Evolutionary conservation across 129 eudicot species (phyloP), one percentile per base, ranked within the genome.

Genomic region (Calendula officinalis): DNA sequence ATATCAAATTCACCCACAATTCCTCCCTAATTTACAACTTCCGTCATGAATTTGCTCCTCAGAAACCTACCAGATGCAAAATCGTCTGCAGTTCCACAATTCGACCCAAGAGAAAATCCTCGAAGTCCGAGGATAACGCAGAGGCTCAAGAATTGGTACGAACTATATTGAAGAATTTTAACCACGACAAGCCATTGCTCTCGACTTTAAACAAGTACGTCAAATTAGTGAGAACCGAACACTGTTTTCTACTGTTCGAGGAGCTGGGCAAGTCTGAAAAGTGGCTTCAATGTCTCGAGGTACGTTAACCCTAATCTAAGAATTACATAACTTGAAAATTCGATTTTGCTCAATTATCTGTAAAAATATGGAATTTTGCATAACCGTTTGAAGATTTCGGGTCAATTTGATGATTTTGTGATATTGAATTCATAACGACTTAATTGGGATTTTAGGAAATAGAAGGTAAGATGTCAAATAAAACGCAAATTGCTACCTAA

Each of bases 191-290:
- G 73, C 80, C 98, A 0, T 53, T 88, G 68, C 49, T 80, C 27
- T 67, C 80, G 4, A 88, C 91, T 4, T 66, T 88, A 47, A 78
- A 77, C 51, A 88, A 88, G 89, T 86, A 71, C 41, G 99, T 80
- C 7, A 83, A 68, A 76, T n/a, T 88, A 35, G 73, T 94, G 5
- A 79, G 99, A 49, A 83, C 80, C 15, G 97, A 94, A 47, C 97
- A 88, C 44, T 94, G 99, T 84, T 94, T 94, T 74, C 67, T 94
- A 61, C 80, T 94, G 9, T 94, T 88, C 62, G 99, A 94, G 45
- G 95, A 94, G 76, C 95, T 94, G 53, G 97, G 95, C 7, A 94
- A 69, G 74, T 53, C 77, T 48, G 88, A 83, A 10, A 79, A 83
- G 41, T 94, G 99, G 99, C 95, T 88, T 64, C 95, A 94, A 45